Conservation (phyloP, 2,329 filamentous ascomycete species). For the Fusarium staphyleae region DNA sequence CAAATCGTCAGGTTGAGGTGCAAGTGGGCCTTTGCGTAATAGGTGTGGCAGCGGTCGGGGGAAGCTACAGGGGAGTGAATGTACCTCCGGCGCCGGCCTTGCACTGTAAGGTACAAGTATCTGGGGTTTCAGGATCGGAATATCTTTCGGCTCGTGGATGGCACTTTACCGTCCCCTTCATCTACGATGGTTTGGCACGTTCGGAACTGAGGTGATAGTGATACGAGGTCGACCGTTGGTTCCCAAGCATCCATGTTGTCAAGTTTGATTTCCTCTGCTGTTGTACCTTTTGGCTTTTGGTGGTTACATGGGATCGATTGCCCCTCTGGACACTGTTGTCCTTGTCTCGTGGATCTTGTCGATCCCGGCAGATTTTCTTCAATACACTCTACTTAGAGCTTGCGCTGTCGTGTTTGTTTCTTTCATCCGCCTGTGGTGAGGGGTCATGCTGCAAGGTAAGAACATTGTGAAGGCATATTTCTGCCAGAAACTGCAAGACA, state of each 20-base stretch:
- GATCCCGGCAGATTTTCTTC: neutral
- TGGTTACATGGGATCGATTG: too few relatives aligned
- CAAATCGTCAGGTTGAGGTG: constrained; percentile 49
- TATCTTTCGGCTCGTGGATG: constrained; percentile 36
- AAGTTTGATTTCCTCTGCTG: too few relatives aligned
- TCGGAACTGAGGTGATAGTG: too few relatives aligned
- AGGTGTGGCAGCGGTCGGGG: constrained; percentile 36
- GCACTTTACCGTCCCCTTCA: constrained; percentile 18
- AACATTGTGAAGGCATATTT: constrained; percentile 5
- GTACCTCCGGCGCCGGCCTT: constrained; percentile 36
- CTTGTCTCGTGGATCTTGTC: neutral
- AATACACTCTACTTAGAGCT: neutral
- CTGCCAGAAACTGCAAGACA: neutral
- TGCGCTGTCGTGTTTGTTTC: constrained; percentile 20
- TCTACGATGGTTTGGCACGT: too few relatives aligned
- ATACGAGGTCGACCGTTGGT: too few relatives aligned
- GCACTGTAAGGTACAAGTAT: constrained; percentile 33
- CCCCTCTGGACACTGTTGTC: too few relatives aligned
- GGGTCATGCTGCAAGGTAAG: constrained; percentile 7
- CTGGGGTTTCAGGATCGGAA: constrained; percentile 34
- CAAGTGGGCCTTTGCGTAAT: constrained; percentile 53
- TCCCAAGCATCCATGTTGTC: too few relatives aligned
- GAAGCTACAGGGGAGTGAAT: constrained; percentile 35
- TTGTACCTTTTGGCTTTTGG: too few relatives aligned
- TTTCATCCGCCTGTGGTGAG: constrained; percentile 10